phyloP scores from a whole-genome alignment of 2,329 filamentous ascomycete genomes.

The Colletotrichum cordylinicola region DNA sequence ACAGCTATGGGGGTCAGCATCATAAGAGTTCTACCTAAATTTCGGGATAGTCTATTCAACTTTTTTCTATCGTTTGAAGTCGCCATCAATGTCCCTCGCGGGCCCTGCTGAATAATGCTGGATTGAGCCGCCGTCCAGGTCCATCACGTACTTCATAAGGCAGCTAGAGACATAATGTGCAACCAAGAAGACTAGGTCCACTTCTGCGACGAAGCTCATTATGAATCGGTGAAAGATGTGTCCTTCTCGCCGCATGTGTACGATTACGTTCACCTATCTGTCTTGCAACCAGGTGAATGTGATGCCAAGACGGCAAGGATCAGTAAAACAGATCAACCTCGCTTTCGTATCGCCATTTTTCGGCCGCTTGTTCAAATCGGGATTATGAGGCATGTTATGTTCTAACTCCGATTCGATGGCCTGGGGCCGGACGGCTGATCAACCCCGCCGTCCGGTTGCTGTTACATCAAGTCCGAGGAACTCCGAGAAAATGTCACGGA shows the following conservation, averaged over 20 bases:
- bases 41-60: not conserved
- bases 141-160: not conserved
- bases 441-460: not conserved
- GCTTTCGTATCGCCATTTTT: not conserved
- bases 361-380: not conserved
- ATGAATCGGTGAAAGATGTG: too few relatives aligned
- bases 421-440: not conserved
- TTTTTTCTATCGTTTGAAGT: not conserved
- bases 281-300: not conserved
- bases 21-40: accelerated
- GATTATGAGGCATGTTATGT: not conserved
- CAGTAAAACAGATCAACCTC: not conserved
- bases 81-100: accelerated
- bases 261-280: not conserved
- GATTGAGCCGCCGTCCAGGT: not conserved
- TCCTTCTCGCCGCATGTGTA: too few relatives aligned
- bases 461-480: not conserved
- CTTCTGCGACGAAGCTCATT: too few relatives aligned
- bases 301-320: not conserved
- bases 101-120: accelerated
- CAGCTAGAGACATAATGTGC: not conserved
- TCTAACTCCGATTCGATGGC: not conserved
- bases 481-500: not conserved
- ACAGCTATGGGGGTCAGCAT: not conserved
- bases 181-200: too few relatives aligned